Evolutionary conservation across 169 alveolate genomes (phyloP).

Genomic region (Condylostoma magnum): DNA sequence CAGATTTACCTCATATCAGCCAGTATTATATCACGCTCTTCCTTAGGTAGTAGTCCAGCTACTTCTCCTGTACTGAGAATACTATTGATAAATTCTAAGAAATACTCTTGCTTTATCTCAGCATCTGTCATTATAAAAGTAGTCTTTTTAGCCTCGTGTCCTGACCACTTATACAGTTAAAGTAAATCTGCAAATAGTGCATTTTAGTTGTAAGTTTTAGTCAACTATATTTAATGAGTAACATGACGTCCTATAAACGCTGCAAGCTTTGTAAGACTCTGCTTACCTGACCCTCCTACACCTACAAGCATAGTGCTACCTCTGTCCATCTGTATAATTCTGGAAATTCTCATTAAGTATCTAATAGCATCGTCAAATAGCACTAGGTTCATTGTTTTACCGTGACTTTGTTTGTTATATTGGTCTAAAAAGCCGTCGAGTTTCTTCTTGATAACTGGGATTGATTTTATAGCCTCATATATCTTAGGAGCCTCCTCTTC

Average conservation of each 20-base stretch:
- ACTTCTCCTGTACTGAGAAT: slow-evolving; percentile 95
- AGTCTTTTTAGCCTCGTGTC: slow-evolving; percentile 85
- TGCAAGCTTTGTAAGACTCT: slow-evolving; percentile 93
- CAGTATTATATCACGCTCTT: slow-evolving; percentile 87
- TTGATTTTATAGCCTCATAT: slow-evolving; percentile 76
- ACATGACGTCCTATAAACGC: slow-evolving; percentile 87
- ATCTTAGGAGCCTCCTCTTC: slow-evolving; percentile 83
- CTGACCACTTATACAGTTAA: slow-evolving; percentile 87
- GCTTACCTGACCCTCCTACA: slow-evolving; percentile 98
- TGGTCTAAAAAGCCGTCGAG: slow-evolving; percentile 82
- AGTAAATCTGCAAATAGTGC: slow-evolving; percentile 90
- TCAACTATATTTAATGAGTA: slow-evolving; percentile 84
- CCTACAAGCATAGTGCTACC: slow-evolving; percentile 69
- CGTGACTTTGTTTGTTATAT: slow-evolving; percentile 88
- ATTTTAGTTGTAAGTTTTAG: slow-evolving; percentile 89
- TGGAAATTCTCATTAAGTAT: slow-evolving; percentile 91
- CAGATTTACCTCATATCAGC: slow-evolving; percentile 66
- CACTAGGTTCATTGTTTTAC: slow-evolving; percentile 92
- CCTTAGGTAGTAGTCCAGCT: slow-evolving; percentile 93
- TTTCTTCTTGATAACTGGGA: slow-evolving; percentile 78
- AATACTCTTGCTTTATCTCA: slow-evolving; percentile 92
- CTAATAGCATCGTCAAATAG: slow-evolving; percentile 95
- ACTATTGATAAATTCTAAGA: slow-evolving; percentile 93
- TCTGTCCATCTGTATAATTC: slow-evolving; percentile 88
- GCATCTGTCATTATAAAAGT: slow-evolving; percentile 95